phyloP scores from a whole-genome alignment of 2,329 filamentous ascomycete species.

The Arthroderma uncinatum region DNA sequence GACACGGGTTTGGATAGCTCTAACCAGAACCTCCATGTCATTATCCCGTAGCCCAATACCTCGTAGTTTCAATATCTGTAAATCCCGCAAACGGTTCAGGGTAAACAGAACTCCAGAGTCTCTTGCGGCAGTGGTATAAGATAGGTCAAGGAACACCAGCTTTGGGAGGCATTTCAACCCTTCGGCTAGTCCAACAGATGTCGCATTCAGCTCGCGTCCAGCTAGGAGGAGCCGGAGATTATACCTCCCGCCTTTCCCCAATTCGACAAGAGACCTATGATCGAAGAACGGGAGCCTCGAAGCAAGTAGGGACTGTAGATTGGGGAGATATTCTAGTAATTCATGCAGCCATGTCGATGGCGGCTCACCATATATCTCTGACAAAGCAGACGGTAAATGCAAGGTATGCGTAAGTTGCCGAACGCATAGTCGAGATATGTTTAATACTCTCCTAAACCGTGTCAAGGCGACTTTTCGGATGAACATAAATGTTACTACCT shows the following conservation, averaged over 20 bases:
- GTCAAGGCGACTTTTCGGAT: constrained; percentile 43
- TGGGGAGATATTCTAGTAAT: constrained; percentile 46
- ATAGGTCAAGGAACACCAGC: constrained; percentile 49
- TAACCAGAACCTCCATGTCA: constrained; percentile 43
- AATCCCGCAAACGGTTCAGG: constrained; percentile 37
- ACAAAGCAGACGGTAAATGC: constrained; percentile 49
- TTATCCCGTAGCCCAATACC: constrained; percentile 44
- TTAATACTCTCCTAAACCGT: constrained; percentile 47
- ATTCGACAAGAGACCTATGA: constrained; percentile 44
- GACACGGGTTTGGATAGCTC: constrained; percentile 42
- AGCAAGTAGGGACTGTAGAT: constrained; percentile 49
- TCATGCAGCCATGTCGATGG: constrained; percentile 50
- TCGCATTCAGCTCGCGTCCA: constrained; percentile 48
- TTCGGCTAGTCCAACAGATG: constrained; percentile 42
- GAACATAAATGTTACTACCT: background rate
- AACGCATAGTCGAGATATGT: constrained; percentile 42
- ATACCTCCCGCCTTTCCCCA: constrained; percentile 31
- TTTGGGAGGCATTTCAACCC: constrained; percentile 42
- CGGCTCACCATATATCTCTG: constrained; percentile 50
- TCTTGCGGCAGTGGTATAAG: constrained; percentile 41
- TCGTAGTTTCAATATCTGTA: constrained; percentile 48
- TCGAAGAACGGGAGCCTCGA: constrained; percentile 52
- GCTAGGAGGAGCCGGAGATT: constrained; percentile 47
- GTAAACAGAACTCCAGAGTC: constrained; percentile 39
- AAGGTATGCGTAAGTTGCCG: constrained; percentile 50